Base-by-base conservation (phyloP, 2,329 filamentous ascomycete species). In the Trichoderma sp. region DNA sequence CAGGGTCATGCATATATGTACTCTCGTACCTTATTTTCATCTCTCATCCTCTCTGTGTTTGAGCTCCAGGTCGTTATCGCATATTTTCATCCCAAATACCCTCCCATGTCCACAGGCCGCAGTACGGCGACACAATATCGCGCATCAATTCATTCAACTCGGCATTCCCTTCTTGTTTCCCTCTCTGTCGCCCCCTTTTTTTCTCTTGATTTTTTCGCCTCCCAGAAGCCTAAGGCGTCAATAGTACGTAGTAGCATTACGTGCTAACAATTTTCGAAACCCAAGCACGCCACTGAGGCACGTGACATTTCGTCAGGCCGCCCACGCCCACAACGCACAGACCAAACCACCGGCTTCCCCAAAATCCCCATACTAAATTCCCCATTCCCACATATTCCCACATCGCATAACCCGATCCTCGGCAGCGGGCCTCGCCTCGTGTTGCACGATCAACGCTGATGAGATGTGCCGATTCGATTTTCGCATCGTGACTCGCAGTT, bases 241-340 rank as follows among this genome's bases (percentile, higher is more conserved):
- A 14, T 38, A 9, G 65, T 31, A 56, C 21, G 29, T 9, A 29
- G 33, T 27, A 64, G 21, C 6, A 41, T 21, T 64, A 41, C 33
- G 31, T 64, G 62, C 62, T 35, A 64, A 16, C n/a, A 16, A 18
- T 5, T 53, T 53, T 63, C 12, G 56, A 50, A 45, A 16, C 68
- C 59, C 41, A 35, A 64, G 69, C 59, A 72, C 69, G 69, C 69
- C 69, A 72, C 69, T 1, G 7, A 0, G 16, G 69, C 69, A 73
- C 69, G 69, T 73, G 69, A 73, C 41, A 73, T 65, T 12, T 73
- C 69, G 69, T 56, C 69, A 65, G 21, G 29, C 69, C 50, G 66
- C 21, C 8, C 66, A 27, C 38, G 16, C 41, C 41, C 41, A 14
- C 11, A 6, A 9, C 41, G 69, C 69, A 27, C 60, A 38, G 68